Conservation (phyloP, 208 protist genomes). For the Acanthamoeba divionensis region DNA sequence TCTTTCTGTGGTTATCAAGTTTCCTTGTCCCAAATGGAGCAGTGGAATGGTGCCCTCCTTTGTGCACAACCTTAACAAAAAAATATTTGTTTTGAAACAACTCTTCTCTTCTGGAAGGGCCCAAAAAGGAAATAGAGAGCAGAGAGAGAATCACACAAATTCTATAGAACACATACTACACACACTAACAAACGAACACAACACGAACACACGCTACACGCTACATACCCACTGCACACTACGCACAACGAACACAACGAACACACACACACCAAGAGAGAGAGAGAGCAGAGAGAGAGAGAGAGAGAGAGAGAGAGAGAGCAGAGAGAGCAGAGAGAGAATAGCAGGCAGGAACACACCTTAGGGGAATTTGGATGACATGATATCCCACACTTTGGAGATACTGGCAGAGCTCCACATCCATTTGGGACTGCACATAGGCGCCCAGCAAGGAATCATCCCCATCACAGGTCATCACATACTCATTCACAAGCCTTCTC, state of each 20-base stretch:
- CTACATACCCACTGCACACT: too few species aligned
- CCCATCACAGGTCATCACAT: neutral
- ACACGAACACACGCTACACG: too few species aligned
- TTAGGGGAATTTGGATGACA: neutral
- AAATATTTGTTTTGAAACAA: too few species aligned
- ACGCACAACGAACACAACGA: neutral
- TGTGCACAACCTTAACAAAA: too few species aligned
- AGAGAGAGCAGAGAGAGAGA: neutral
- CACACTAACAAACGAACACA: too few species aligned
- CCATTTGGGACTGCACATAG: neutral
- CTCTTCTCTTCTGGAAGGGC: too few species aligned
- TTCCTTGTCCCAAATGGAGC: too few species aligned
- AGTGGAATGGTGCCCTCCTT: too few species aligned
- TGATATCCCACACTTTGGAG: neutral
- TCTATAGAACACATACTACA: too few species aligned
- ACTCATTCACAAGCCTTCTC: conserved; percentile 59
- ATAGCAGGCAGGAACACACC: neutral
- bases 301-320: neutral
- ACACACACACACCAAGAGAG: neutral
- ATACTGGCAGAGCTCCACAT: conserved; percentile 47
- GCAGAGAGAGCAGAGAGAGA: neutral
- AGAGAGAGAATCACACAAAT: too few species aligned
- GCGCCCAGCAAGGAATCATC: neutral
- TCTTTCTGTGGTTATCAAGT: too few species aligned
- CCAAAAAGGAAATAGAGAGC: too few species aligned